Base-by-base conservation (phyloP, 148 eudicot species). In the Chenopodium album region DNA sequence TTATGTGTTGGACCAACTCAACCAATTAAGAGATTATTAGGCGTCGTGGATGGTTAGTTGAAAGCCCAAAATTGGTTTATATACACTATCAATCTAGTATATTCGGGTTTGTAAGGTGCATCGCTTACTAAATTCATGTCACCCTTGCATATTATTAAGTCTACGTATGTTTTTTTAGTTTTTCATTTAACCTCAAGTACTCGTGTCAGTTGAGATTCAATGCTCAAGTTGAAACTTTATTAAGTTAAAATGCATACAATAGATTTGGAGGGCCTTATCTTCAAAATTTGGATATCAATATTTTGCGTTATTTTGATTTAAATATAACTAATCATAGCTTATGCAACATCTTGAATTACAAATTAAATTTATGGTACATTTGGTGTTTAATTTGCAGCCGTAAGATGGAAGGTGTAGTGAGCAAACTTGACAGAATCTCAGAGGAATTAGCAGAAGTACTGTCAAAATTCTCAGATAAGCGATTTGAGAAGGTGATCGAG, bases 391-490 rank as follows among this genome's bases (percentile, higher is more conserved):
- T 20, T 76, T 82, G 83, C 91, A 91, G 97, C 79, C 90, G 88
- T 52, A 89, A 89, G 86, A 88, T 92, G 89, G 92, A 89, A 59
- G 85, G 81, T 72, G 89, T 90, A 37, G 89, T 89, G 19, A 85
- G 83, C 28, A 83, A 89, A 46, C 89, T 93, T 0, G 92, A 90
- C 68, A 79, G 31, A 29, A 88, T 92, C 0, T 94, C 92, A 41
- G 87, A 88, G 81, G 93, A 89, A 84, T 22, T 90, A 76, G 90
- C 87, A 29, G 85, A 85, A 68, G 84, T 92, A 9, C 77, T 92
- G 28, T 79, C 85, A 20, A 78, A 87, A 59, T 78, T 66, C 60
- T 80, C 85, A 71, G 79, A 59, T 3, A 83, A 84, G 66, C 72
- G 86, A 73, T 71, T 72, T 50, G 81, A 64, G 75, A 86, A 89